Evolutionary conservation across 2,329 filamentous ascomycete genomes (phyloP).

Genomic region (Neocatenulostroma microsporum): DNA sequence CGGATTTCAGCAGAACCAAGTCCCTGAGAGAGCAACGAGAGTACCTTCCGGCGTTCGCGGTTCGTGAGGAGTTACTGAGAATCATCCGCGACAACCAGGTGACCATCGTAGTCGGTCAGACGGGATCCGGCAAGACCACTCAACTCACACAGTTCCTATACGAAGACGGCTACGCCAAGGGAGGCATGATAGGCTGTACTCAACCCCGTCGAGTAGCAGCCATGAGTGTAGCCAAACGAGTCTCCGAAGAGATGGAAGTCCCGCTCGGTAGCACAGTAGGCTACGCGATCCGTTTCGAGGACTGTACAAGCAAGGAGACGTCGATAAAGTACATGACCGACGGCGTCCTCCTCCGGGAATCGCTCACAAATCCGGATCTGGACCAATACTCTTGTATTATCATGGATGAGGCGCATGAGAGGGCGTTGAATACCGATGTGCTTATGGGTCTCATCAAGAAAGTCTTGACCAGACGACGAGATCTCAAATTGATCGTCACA

Average conservation of each 20-base stretch:
- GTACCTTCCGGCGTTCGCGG: constrained; percentile 89
- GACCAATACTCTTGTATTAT: constrained; percentile 98
- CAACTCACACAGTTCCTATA: constrained; percentile 93
- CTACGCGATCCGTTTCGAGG: constrained; percentile 96
- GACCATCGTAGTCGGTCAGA: constrained; percentile 92
- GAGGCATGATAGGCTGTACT: constrained; percentile 90
- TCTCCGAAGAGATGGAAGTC: constrained; percentile 97
- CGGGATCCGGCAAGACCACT: constrained; percentile 94
- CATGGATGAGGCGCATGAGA: constrained; percentile 98
- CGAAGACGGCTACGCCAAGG: constrained; percentile 85
- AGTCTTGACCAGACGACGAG: constrained; percentile 77
- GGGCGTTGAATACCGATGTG: constrained; percentile 93
- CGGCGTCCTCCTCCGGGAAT: constrained; percentile 87
- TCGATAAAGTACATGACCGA: constrained; percentile 99
- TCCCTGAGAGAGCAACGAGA: constrained; percentile 84
- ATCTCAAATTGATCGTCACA: constrained; percentile 93
- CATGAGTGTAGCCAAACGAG: constrained; percentile 98
- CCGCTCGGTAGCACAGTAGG: constrained; percentile 80
- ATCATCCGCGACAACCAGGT: constrained; percentile 97
- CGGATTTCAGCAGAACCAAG: constrained; percentile 89
- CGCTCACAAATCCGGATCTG: constrained; percentile 81
- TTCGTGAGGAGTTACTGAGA: constrained; percentile 81
- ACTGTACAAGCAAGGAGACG: constrained; percentile 93
- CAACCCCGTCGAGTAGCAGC: constrained; percentile 93
- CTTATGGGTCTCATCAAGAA: constrained; percentile 98